These are phyloP conservation scores for Sporothrix variecibatus DNA, from an alignment of 2,329 filamentous ascomycete genomes.

Conservation along the genomic window DNA sequence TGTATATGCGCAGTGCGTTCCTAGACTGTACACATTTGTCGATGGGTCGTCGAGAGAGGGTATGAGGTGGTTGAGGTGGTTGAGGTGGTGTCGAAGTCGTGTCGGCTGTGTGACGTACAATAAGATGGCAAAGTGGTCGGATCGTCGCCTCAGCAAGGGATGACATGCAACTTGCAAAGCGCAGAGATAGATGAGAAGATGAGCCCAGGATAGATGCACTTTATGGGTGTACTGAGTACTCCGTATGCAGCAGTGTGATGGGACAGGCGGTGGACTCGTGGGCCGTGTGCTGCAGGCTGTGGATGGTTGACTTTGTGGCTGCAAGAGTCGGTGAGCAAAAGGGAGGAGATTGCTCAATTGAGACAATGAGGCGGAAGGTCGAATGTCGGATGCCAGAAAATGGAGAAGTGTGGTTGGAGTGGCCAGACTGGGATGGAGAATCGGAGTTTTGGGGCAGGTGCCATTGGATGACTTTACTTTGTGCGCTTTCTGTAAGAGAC, in stretches of 20 bases:
- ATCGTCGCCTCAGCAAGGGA: background rate
- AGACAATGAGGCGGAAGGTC: constrained; percentile 8
- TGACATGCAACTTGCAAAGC: background rate
- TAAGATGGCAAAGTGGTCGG: background rate
- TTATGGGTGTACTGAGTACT: background rate
- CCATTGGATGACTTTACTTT: background rate
- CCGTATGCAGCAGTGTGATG: background rate
- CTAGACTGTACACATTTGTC: background rate
- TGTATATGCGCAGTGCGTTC: background rate
- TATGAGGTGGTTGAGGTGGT: too few relatives aligned
- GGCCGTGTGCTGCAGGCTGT: background rate
- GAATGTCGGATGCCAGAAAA: constrained; percentile 11
- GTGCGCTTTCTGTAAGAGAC: background rate
- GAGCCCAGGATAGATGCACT: background rate
- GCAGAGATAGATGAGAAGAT: background rate
- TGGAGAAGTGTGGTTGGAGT: constrained; percentile 5
- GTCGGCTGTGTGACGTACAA: background rate
- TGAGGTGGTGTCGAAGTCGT: background rate
- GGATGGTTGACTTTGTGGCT: background rate
- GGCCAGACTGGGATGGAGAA: background rate
- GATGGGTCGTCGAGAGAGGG: background rate
- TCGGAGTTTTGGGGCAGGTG: background rate
- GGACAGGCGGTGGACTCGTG: background rate
- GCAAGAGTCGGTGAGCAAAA: constrained; percentile 23
- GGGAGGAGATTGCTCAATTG: background rate